Evolutionary conservation across 1,284 basidiomycete genomes (phyloP).

Genomic region (Pseudozyma tsukubaensis): DNA sequence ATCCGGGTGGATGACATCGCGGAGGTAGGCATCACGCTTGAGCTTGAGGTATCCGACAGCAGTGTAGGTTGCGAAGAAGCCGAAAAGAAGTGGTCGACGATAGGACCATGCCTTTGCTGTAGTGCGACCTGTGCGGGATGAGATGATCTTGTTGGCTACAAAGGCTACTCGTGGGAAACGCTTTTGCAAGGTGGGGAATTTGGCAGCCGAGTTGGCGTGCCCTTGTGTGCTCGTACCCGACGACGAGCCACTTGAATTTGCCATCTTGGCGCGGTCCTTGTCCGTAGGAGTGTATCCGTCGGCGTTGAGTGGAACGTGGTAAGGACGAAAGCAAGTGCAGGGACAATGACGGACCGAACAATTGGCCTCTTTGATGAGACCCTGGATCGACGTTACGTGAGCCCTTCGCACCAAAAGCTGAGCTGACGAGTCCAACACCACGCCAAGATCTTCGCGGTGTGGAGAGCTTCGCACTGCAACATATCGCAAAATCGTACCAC

Average conservation of each 20-base stretch:
- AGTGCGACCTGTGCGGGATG: slow-evolving; percentile 39
- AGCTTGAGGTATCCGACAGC: slow-evolving; percentile 51
- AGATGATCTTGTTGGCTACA: slow-evolving; percentile 39
- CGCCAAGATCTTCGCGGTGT: slow-evolving; percentile 9
- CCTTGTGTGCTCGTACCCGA: slow-evolving; percentile 10
- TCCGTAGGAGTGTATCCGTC: neutral
- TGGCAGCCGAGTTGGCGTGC: slow-evolving; percentile 1
- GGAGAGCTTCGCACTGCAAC: slow-evolving; percentile 3
- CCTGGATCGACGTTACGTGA: slow-evolving; percentile 12
- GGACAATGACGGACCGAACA: neutral
- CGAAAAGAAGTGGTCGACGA: slow-evolving; percentile 40
- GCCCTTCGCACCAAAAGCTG: slow-evolving; percentile 2
- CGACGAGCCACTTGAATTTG: slow-evolving; percentile 18
- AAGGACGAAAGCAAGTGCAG: neutral
- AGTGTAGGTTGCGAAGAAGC: slow-evolving; percentile 48
- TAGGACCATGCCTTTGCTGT: slow-evolving; percentile 47
- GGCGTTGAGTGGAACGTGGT: neutral
- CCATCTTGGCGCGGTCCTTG: slow-evolving; percentile 5
- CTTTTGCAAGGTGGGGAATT: slow-evolving; percentile 19
- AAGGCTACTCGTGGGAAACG: slow-evolving; percentile 44
- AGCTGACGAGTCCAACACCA: slow-evolving; percentile 28
- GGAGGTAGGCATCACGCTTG: slow-evolving; percentile 47
- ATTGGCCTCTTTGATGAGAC: neutral
- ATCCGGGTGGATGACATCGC: slow-evolving; percentile 54
- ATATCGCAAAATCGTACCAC: neutral